Evolutionary conservation across 2,329 filamentous ascomycete species (phyloP).

Genomic region (Neofusicoccum ribis): DNA sequence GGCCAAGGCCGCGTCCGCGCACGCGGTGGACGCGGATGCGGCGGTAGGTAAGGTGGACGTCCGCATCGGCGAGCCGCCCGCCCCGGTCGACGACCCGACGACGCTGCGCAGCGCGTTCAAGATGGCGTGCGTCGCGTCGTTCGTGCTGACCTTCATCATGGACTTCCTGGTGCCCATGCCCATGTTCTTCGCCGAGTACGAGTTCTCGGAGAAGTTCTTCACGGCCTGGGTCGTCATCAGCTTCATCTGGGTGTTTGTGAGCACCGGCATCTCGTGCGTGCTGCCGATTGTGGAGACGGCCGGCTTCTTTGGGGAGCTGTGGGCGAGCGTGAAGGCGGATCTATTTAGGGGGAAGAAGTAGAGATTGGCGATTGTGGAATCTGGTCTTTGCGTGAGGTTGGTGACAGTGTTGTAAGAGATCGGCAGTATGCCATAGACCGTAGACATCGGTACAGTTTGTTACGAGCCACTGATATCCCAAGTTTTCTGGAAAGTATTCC

Average conservation of each 20-base stretch:
- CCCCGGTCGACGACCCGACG: constrained; percentile 32
- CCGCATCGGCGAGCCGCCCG: constrained; percentile 20
- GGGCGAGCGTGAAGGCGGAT: constrained; percentile 23
- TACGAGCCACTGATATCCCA: too few relatives aligned
- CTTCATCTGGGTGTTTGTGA: constrained; percentile 46
- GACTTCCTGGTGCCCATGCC: constrained; percentile 44
- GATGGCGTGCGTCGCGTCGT: constrained; percentile 38
- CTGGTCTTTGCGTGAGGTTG: too few relatives aligned
- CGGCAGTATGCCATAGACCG: too few relatives aligned
- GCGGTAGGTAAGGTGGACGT: neutral
- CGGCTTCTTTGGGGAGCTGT: constrained; percentile 29
- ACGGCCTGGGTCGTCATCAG: constrained; percentile 43
- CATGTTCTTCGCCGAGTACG: constrained; percentile 44
- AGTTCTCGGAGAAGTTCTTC: constrained; percentile 44
- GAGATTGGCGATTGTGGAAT: too few relatives aligned
- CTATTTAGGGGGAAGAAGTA: constrained; percentile 6
- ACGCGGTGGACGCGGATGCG: neutral
- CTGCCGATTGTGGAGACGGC: constrained; percentile 46
- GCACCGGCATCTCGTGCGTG: constrained; percentile 41
- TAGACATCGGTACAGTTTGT: too few relatives aligned
- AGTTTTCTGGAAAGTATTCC: too few relatives aligned
- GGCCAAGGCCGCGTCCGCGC: neutral
- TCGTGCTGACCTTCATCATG: constrained; percentile 41
- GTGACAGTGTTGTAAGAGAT: too few relatives aligned
- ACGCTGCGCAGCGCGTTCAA: constrained; percentile 38